phyloP scores from a whole-genome alignment of 1,139 yeast species.

The Saccharomyces hybrid region DNA sequence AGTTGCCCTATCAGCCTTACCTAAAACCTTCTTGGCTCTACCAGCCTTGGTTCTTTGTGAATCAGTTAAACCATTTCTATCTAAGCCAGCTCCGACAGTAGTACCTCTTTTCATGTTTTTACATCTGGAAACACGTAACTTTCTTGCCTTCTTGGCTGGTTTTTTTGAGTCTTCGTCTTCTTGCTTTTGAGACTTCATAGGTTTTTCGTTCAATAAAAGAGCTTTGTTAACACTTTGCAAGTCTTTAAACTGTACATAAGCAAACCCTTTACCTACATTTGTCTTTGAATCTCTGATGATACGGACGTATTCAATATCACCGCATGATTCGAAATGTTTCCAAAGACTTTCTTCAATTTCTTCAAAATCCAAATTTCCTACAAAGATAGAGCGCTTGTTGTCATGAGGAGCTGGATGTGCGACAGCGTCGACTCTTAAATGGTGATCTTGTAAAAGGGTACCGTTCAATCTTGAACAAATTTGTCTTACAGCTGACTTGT shows the following conservation, averaged over 20 bases:
- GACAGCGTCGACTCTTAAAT: constrained; percentile 83
- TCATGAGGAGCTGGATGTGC: constrained; percentile 86
- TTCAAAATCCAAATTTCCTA: constrained; percentile 91
- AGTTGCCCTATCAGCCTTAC: constrained; percentile 70
- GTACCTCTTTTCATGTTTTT: constrained; percentile 42
- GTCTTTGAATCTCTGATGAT: constrained; percentile 87
- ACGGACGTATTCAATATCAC: constrained; percentile 80
- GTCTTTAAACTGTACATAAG: constrained; percentile 86
- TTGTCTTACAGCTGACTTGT: constrained; percentile 43
- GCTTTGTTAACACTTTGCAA: constrained; percentile 78
- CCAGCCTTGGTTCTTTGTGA: constrained; percentile 72
- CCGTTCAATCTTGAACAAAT: constrained; percentile 53
- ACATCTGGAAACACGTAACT: constrained; percentile 73
- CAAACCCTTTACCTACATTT: constrained; percentile 95
- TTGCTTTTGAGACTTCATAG: constrained; percentile 38
- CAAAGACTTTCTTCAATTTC: constrained; percentile 85
- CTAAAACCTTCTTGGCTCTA: constrained; percentile 65
- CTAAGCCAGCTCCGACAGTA: constrained; percentile 20
- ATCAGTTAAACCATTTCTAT: constrained; percentile 38
- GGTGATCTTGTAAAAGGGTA: constrained; percentile 57
- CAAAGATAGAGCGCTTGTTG: constrained; percentile 75
- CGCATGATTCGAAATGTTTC: constrained; percentile 66
- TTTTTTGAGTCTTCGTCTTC: constrained; percentile 13
- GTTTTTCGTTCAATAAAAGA: constrained; percentile 64
- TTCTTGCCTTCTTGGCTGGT: constrained; percentile 43